Percentiles rank a stretch among this genome's conserved stretches.
Evolutionary conservation across 106 monocot genomes (phyloP).

Genomic region (Cymbidium sinense): DNA sequence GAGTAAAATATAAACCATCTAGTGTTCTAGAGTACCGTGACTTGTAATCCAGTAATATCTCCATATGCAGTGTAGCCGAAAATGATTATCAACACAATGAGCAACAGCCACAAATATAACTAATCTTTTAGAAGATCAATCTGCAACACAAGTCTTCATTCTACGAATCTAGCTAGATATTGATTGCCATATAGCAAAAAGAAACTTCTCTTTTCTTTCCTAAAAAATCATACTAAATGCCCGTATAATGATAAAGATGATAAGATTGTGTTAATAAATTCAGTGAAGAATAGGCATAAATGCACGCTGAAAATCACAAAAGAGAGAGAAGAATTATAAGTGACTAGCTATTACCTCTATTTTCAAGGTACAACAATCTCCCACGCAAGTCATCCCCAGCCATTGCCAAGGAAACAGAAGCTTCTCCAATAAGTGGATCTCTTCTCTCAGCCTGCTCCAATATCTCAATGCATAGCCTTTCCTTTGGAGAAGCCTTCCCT

Average conservation of each 20-base stretch:
- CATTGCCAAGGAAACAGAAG: constrained; percentile 33
- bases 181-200: background rate
- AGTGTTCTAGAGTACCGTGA: background rate
- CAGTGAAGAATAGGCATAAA: background rate
- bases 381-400: constrained; percentile 44
- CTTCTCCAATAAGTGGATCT: constrained; percentile 47
- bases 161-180: background rate
- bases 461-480: constrained; percentile 68
- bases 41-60: background rate
- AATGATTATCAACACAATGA: background rate
- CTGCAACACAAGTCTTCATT: background rate
- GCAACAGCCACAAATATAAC: background rate
- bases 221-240: background rate
- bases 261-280: background rate
- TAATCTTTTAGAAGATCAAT: background rate
- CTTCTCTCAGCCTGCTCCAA: constrained; percentile 68
- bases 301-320: background rate
- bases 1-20: background rate
- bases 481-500: constrained; percentile 41
- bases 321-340: background rate
- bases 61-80: background rate
- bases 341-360: constrained; percentile 47
- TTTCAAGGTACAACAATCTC: constrained; percentile 76
- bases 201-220: background rate
- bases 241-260: background rate